phyloP scores from a whole-genome alignment of 371 early-diverging fungal species.

The Mortierella sp. region DNA sequence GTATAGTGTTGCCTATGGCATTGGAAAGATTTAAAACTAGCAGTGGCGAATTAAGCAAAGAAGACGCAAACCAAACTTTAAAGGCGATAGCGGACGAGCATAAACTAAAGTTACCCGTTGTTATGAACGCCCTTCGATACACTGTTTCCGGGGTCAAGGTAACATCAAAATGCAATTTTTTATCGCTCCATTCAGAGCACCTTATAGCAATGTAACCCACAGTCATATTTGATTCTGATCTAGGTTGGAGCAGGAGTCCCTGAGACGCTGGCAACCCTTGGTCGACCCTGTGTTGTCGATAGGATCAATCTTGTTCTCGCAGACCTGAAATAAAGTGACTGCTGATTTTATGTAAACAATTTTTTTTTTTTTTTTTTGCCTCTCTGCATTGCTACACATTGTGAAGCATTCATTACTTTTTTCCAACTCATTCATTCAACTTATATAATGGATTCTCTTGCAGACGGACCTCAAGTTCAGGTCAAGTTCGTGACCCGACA shows the following conservation, averaged over 20 bases:
- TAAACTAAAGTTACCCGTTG: constrained; percentile 60
- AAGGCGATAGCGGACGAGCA: constrained; percentile 44
- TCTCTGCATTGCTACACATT: background rate
- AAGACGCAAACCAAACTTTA: constrained; percentile 33
- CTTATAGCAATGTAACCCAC: background rate
- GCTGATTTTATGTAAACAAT: constrained; percentile 17
- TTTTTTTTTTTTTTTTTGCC: constrained; percentile 37
- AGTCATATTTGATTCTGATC: background rate
- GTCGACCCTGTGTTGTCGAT: constrained; percentile 59
- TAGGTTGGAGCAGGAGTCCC: constrained; percentile 74
- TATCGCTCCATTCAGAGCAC: background rate
- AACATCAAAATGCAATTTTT: background rate
- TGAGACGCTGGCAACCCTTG: constrained; percentile 67
- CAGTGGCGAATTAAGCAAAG: constrained; percentile 7
- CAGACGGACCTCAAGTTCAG: constrained; percentile 78
- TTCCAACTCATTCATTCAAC: background rate
- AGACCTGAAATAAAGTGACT: constrained; percentile 8
- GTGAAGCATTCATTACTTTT: constrained; percentile 8
- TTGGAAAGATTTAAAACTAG: constrained; percentile 50
- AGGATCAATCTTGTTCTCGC: constrained; percentile 38
- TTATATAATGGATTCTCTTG: constrained; percentile 49
- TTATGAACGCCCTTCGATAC: constrained; percentile 77
- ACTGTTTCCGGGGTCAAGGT: constrained; percentile 71
- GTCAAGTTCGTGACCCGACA: constrained; percentile 88
- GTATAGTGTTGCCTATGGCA: constrained; percentile 47